Percentiles rank a stretch among this genome's conserved stretches.
phyloP scores from a whole-genome alignment of 352 stramenopile species.

The Phytophthora palmivora region DNA sequence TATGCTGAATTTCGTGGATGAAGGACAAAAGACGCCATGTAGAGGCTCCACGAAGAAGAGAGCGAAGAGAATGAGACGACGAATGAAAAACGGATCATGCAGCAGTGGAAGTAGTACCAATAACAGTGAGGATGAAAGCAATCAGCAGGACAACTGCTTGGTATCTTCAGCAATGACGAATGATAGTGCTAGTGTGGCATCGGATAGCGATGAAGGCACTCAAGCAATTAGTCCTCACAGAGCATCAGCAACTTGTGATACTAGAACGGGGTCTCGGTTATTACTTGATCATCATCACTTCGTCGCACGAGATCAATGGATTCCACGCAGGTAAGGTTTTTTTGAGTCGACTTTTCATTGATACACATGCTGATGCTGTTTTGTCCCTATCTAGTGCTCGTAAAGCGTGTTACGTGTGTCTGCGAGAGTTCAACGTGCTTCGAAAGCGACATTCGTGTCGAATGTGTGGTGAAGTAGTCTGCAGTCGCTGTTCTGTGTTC shows the following conservation, averaged over 20 bases:
- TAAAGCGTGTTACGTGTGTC: conserved; percentile 67
- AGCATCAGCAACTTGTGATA: conserved; percentile 7
- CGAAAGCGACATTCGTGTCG: conserved; percentile 82
- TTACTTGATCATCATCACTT: conserved; percentile 73
- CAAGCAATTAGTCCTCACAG: conserved; percentile 4
- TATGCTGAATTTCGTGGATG: conserved; percentile 21
- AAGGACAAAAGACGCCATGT: neutral
- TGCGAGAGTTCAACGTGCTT: conserved; percentile 73
- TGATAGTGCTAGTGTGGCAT: conserved; percentile 15
- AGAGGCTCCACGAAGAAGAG: conserved; percentile 25
- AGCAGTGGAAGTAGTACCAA: conserved; percentile 23
- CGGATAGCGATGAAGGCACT: conserved; percentile 20
- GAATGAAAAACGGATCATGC: conserved; percentile 19
- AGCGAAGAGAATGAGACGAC: conserved; percentile 27
- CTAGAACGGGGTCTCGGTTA: conserved; percentile 28
- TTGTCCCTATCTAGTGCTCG: conserved; percentile 33
- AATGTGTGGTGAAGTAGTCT: conserved; percentile 86
- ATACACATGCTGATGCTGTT: neutral
- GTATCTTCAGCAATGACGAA: conserved; percentile 8
- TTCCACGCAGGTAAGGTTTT: conserved; percentile 42
- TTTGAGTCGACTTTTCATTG: too few relatives aligned
- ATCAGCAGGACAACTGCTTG: neutral
- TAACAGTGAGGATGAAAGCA: conserved; percentile 36
- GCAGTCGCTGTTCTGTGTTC: conserved; percentile 79
- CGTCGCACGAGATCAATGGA: conserved; percentile 61